Percentiles rank a stretch among this genome's conserved stretches.
These are phyloP conservation scores for Cyathus striatus DNA, from an alignment of 768 basidiomycete species.

Conservation along the genomic window DNA sequence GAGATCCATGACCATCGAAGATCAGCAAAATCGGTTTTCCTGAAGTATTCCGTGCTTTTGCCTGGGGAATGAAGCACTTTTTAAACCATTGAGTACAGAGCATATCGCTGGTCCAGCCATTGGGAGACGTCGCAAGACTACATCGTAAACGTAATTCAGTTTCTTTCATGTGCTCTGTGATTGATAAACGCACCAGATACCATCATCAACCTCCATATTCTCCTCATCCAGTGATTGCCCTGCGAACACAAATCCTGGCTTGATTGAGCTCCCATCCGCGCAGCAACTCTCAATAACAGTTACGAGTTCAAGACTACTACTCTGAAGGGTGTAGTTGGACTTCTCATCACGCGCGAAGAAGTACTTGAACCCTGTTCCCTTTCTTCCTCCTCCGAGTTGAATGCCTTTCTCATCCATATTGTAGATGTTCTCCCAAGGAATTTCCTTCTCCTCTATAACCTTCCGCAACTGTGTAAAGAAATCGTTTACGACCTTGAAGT, in stretches of 20 bases:
- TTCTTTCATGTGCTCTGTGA: constrained; percentile 2
- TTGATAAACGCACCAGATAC: constrained; percentile 10
- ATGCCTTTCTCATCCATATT: constrained; percentile 27
- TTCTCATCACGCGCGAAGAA: constrained; percentile 15
- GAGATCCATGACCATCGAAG: constrained; percentile 40
- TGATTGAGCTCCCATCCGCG: constrained; percentile 26
- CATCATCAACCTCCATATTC: constrained; percentile 17
- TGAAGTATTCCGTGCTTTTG: constrained; percentile 14
- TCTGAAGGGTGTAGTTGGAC: constrained; percentile 13
- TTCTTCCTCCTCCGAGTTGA: constrained; percentile 17
- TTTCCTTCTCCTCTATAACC: constrained; percentile 13
- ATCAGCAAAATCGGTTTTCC: constrained; percentile 33
- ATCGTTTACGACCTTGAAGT: constrained; percentile 16
- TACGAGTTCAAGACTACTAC: constrained; percentile 31
- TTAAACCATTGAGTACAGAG: constrained; percentile 33
- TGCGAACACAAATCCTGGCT: constrained; percentile 29
- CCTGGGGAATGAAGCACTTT: constrained; percentile 30
- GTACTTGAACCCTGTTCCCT: constrained; percentile 6
- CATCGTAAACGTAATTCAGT: not conserved
- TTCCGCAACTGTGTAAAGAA: constrained; percentile 18
- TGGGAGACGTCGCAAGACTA: constrained; percentile 27
- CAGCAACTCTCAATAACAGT: constrained; percentile 34
- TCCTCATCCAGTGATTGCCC: constrained; percentile 15
- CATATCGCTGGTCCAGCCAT: constrained; percentile 37
- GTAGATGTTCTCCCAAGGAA: constrained; percentile 20